Conservation (phyloP, 352 stramenopile genomes). For the Globisporangium megalacanthum region DNA sequence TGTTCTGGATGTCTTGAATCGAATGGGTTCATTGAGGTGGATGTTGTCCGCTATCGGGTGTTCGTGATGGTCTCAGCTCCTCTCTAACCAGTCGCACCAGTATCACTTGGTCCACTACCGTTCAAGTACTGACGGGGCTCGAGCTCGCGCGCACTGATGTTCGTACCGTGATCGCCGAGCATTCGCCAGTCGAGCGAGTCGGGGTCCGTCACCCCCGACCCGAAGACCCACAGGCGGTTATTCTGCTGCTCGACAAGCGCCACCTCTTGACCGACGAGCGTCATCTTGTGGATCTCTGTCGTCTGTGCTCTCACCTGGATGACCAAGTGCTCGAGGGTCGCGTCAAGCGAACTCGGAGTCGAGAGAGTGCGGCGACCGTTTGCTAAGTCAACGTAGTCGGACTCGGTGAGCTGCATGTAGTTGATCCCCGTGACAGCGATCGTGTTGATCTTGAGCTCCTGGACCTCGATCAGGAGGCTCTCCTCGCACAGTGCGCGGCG, state of each 20-base stretch:
- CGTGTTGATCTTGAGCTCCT: conserved; percentile 25
- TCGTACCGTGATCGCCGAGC: conserved; percentile 19
- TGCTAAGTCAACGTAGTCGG: no score
- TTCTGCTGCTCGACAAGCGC: conserved; percentile 33
- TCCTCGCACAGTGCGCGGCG: conserved; percentile 14
- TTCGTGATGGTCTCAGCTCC: no score
- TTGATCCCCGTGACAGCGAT: conserved; percentile 19
- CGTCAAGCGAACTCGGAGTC: conserved; percentile 16
- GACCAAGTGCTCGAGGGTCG: conserved; percentile 32
- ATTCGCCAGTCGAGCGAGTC: conserved; percentile 39
- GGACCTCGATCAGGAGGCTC: conserved; percentile 33
- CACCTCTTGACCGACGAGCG: conserved; percentile 31
- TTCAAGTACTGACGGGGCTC: no score
- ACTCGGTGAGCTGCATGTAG: conserved; percentile 31
- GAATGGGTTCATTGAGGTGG: no score
- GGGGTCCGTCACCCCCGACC: conserved; percentile 26
- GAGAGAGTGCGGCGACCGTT: conserved; percentile 13
- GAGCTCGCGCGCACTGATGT: conserved; percentile 26
- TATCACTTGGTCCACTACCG: no score
- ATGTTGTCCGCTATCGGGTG: no score
- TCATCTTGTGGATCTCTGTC: conserved; percentile 33
- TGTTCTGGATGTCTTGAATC: no score
- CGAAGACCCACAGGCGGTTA: conserved; percentile 28
- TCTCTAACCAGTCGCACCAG: no score
- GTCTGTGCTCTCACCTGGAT: conserved; percentile 30